These are phyloP conservation scores for Globisporangium takayamanum DNA, from an alignment of 352 stramenopile genomes.

Conservation along the genomic window DNA sequence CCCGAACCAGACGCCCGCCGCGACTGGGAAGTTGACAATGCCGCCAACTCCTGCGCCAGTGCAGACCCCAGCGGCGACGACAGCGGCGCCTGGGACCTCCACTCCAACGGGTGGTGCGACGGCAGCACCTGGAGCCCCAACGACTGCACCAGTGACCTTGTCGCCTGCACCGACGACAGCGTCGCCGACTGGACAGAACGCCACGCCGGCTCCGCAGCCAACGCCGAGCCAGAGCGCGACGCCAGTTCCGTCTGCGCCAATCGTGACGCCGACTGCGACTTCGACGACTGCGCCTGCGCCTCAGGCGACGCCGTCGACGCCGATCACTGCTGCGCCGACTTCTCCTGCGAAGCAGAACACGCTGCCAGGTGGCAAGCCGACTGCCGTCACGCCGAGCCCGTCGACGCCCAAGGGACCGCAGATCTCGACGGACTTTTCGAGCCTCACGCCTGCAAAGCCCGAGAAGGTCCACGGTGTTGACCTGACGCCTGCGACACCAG, in stretches of 20 bases:
- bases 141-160: not conserved
- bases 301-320: constrained; percentile 1
- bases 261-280: not conserved
- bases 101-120: too few relatives aligned
- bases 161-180: not conserved
- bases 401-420: constrained; percentile 8
- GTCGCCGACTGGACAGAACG: not conserved
- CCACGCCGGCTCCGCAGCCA: not conserved
- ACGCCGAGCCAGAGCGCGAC: not conserved
- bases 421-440: constrained; percentile 11
- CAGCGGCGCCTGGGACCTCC: not conserved
- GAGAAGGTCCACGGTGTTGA: constrained; percentile 17
- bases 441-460: constrained; percentile 6
- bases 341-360: constrained; percentile 4
- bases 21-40: not conserved
- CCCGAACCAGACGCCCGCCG: not conserved
- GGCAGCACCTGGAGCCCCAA: not conserved
- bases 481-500: constrained; percentile 4
- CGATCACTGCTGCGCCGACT: not conserved
- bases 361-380: not conserved
- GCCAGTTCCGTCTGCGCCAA: constrained; percentile 1
- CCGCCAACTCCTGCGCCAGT: not conserved
- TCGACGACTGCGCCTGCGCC: not conserved
- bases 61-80: constrained; percentile 4
- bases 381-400: constrained; percentile 7